Evolutionary conservation across 2,329 filamentous ascomycete genomes (phyloP), one percentile per base, ranked within the genome.

Genomic region (Rhytidhysteron rufulum): DNA sequence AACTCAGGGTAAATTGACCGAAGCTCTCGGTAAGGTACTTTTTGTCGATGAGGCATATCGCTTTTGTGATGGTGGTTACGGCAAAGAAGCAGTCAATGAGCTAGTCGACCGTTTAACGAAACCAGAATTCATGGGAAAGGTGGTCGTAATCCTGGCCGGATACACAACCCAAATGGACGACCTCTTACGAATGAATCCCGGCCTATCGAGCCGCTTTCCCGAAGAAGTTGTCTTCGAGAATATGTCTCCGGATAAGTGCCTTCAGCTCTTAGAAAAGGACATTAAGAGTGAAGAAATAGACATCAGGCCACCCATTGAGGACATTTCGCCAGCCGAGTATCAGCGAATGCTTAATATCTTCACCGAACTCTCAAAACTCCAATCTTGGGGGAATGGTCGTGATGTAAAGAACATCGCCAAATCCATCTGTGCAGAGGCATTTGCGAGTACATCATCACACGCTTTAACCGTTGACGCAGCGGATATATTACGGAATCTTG

Each of bases 41-140:
- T 80, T 86, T 41, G 72, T 87, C 4, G 83, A 87, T 43, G 82
- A 86, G 51, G 82, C 83, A 0, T 86, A 86, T 48, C 71, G 82
- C 0, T 70, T 86, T 2, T 66, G 62, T 0, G 70, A 75, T 1
- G 75, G 76, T 0, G 53, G 55, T 0, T 86, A 77, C 49, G 78
- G 73, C 0, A 72, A 77, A 35, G 71, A 74, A 43, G 71, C 72
- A 1, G 65, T 72, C 40, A 63, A 72, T 27, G 69, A 74, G 46
- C 47, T 74, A 4, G 70, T 73, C 3, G 70, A 73, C 44, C 59
- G 52, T 37, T 53, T 74, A 13, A 74, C 70, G 0, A 72, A 84
- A 45, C 67, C 71, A 0, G 69, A 63, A 19, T 85, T 79, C 51
- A 57, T 65, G 6, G 66, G 72, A 16, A 82, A 79, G 42, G 58